phyloP scores from a whole-genome alignment of 371 early-diverging fungal genomes.

The Mucor circinelloides region DNA sequence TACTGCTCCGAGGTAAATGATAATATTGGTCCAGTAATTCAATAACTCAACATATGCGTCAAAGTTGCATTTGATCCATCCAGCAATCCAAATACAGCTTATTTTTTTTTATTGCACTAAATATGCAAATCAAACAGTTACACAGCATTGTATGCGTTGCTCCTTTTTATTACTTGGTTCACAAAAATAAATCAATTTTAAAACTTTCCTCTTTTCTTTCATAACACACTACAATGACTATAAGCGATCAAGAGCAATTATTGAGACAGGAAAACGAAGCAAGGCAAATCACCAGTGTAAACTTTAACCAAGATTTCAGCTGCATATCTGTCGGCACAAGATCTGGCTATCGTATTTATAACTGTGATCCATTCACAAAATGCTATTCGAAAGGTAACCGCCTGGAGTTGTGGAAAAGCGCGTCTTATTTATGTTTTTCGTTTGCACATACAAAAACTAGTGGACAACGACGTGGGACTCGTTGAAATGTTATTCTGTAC shows the following conservation, averaged over 20 bases:
- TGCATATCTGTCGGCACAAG: conserved; percentile 91
- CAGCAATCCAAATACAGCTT: no score
- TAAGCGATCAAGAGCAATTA: background rate
- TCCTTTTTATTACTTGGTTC: background rate
- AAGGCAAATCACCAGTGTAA: conserved; percentile 35
- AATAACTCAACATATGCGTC: no score
- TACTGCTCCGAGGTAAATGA: no score
- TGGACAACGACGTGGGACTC: conserved; percentile 79
- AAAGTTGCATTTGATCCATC: no score
- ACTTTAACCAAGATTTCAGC: conserved; percentile 93
- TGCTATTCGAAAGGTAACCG: conserved; percentile 72
- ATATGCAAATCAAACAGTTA: background rate
- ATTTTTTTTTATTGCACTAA: no score
- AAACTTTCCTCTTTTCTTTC: background rate
- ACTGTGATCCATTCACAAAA: conserved; percentile 91
- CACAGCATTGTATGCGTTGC: background rate
- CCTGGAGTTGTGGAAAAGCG: background rate
- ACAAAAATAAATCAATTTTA: background rate
- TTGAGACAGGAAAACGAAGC: background rate
- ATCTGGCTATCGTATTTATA: conserved; percentile 89
- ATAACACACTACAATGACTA: background rate
- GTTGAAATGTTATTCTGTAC: conserved; percentile 95
- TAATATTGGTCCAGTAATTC: no score
- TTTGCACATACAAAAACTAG: conserved; percentile 21
- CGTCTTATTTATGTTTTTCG: background rate